Conservation (phyloP, 768 basidiomycete species). For the Mrakia frigida region DNA sequence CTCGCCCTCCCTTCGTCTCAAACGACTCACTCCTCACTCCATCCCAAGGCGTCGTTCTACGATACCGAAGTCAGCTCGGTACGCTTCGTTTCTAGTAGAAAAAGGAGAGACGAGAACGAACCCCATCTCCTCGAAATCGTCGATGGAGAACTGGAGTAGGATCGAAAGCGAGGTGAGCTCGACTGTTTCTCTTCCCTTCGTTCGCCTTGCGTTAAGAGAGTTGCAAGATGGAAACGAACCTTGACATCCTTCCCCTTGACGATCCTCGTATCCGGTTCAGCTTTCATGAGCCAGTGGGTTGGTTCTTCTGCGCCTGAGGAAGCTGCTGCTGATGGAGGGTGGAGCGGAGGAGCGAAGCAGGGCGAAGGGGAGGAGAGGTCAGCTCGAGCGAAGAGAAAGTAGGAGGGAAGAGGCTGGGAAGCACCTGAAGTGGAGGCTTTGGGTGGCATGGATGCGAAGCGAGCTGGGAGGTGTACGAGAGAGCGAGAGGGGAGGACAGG, state of each 20-base stretch:
- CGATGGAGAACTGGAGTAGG: conserved; percentile 41
- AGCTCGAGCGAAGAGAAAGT: not conserved
- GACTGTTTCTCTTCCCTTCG: not conserved
- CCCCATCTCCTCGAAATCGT: conserved; percentile 43
- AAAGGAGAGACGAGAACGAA: conserved; percentile 17
- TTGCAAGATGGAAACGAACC: conserved; percentile 33
- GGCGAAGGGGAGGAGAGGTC: not conserved
- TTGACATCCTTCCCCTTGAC: conserved; percentile 47
- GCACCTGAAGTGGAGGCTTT: not conserved
- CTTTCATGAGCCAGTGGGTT: conserved; percentile 43
- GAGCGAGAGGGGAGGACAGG: not conserved
- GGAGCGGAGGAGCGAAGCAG: not conserved
- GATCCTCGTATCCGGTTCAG: conserved; percentile 44
- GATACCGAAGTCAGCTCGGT: not conserved
- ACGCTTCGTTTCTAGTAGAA: not conserved
- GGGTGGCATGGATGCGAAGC: not conserved
- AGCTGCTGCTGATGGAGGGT: not conserved
- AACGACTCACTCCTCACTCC: conserved; percentile 26
- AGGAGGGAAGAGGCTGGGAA: not conserved
- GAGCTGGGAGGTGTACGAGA: not conserved
- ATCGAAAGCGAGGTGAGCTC: not conserved
- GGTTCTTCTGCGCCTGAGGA: not conserved
- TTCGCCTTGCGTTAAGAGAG: not conserved
- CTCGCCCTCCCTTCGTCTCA: not conserved
- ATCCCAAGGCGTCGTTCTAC: conserved; percentile 28